Conservation (phyloP, 176 grass and related monocot species). For the Pontederia crassipes region DNA sequence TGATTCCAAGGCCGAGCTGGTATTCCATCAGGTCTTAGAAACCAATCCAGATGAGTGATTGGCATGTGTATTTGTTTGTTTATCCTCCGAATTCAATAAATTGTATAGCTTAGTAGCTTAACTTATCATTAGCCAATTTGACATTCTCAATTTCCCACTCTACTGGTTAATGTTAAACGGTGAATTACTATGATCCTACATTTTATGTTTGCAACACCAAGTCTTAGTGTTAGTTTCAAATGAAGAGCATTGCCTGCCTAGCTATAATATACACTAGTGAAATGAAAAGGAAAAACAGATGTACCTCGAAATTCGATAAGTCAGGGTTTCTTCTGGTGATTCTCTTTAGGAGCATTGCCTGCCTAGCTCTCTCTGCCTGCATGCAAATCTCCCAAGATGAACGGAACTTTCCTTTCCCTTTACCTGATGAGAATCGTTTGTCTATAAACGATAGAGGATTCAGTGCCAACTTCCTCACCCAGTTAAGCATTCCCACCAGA, state of each 20-base stretch:
- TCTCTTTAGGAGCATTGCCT: constrained; percentile 10
- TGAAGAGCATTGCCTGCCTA: background rate
- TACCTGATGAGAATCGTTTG: background rate
- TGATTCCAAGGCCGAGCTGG: too few species aligned
- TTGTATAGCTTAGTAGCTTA: too few species aligned
- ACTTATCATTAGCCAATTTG: too few species aligned
- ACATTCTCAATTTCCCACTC: too few species aligned
- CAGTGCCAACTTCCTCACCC: constrained; percentile 30
- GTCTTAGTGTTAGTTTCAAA: too few species aligned
- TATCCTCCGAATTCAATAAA: too few species aligned
- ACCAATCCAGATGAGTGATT: too few species aligned
- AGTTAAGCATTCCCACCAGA: constrained; percentile 6
- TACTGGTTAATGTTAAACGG: too few species aligned
- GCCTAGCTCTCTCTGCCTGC: constrained; percentile 1
- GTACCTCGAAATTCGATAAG: constrained; percentile 2
- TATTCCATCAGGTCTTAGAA: too few species aligned
- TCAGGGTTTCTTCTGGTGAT: background rate
- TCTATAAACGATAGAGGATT: constrained; percentile 1
- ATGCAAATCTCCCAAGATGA: background rate
- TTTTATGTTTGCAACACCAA: too few species aligned
- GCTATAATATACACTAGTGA: background rate
- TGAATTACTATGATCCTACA: too few species aligned
- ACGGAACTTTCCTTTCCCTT: constrained; percentile 10
- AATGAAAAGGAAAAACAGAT: background rate
- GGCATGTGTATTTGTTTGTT: too few species aligned